Evolutionary conservation across 2,329 filamentous ascomycete genomes (phyloP).

Genomic region (Arthrinium puccinioides): DNA sequence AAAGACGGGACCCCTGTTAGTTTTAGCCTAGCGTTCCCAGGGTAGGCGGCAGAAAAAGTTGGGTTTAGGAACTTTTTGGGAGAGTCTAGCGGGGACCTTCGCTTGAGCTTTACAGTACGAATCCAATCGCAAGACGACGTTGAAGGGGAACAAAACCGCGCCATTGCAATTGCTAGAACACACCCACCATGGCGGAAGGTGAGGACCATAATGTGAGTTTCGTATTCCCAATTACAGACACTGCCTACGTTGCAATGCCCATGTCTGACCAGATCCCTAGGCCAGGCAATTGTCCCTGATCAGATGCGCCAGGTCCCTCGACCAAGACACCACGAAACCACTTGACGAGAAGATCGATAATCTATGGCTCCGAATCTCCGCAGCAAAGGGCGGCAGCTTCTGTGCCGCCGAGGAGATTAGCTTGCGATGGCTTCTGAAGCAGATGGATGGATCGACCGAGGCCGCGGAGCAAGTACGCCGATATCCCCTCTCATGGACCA

Average conservation of each 20-base stretch:
- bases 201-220: slow-evolving; percentile 5
- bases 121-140: no score
- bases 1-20: no score
- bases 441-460: slow-evolving; percentile 42
- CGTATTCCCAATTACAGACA: not conserved
- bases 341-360: slow-evolving; percentile 39
- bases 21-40: no score
- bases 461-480: slow-evolving; percentile 45
- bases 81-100: no score
- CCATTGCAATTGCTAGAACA: no score
- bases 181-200: not conserved
- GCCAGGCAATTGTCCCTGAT: slow-evolving; percentile 33
- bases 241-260: not conserved
- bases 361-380: slow-evolving; percentile 42
- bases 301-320: slow-evolving; percentile 46
- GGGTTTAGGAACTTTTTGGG: no score
- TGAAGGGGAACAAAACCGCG: no score
- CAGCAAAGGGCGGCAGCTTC: slow-evolving; percentile 32
- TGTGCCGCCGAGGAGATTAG: slow-evolving; percentile 50
- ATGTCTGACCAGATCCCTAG: slow-evolving; percentile 8
- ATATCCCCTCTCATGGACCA: slow-evolving; percentile 51
- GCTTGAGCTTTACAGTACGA: no score
- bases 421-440: slow-evolving; percentile 56
- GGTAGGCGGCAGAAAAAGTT: no score
- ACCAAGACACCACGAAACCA: slow-evolving; percentile 38